phyloP scores from a whole-genome alignment of 148 eudicot genomes.

The Camellia lanceoleosa region DNA sequence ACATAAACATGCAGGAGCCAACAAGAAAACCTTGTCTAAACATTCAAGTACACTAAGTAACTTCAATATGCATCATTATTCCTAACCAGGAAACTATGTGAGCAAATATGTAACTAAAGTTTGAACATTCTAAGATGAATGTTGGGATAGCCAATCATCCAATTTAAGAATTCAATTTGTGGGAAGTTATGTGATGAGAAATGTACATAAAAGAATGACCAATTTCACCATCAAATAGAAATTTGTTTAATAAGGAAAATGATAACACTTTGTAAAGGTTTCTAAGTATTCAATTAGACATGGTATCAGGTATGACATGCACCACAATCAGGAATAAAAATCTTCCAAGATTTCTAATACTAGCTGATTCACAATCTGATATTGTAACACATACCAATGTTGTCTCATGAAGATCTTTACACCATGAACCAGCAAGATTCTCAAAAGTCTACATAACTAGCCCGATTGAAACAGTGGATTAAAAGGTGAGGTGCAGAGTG shows the following conservation, averaged over 20 bases:
- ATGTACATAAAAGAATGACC: not conserved
- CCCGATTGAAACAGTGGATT: not conserved
- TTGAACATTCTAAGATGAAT: not conserved
- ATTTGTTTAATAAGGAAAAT: not conserved
- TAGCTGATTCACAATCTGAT: not conserved
- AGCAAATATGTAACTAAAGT: not conserved
- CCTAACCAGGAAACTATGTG: not conserved
- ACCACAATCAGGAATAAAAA: not conserved
- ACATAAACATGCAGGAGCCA: conserved; percentile 5
- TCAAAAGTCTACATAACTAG: not conserved
- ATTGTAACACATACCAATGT: not conserved
- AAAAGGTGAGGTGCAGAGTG: not conserved
- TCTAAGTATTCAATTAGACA: not conserved
- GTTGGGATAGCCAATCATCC: not conserved
- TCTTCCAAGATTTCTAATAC: not conserved
- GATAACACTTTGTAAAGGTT: not conserved
- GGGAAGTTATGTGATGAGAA: not conserved
- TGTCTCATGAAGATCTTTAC: not conserved
- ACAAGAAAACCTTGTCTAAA: not conserved
- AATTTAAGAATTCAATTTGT: not conserved
- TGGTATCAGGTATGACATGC: not conserved
- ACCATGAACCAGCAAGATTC: not conserved
- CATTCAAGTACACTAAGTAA: not conserved
- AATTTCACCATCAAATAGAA: not conserved
- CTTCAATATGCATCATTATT: no score